phyloP scores from a whole-genome alignment of 2,329 filamentous ascomycete genomes.

The Fusarium nanum region DNA sequence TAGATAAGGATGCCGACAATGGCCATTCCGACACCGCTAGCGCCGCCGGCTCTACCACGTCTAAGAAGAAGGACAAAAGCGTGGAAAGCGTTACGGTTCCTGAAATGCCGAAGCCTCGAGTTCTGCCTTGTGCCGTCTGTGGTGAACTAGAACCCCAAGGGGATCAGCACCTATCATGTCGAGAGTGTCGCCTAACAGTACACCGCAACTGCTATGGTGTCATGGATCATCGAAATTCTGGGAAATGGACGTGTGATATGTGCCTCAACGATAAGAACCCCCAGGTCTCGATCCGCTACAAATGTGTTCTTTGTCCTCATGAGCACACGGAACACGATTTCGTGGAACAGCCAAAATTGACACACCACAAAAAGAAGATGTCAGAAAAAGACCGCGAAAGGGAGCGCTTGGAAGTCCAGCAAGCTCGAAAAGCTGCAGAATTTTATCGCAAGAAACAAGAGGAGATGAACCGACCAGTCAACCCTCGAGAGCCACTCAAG shows the following conservation, averaged over 20 bases:
- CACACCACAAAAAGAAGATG: constrained; percentile 81
- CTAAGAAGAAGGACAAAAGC: constrained; percentile 71
- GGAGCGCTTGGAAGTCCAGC: constrained; percentile 86
- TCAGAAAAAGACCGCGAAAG: constrained; percentile 91
- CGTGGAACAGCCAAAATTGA: constrained; percentile 72
- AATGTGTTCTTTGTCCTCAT: constrained; percentile 91
- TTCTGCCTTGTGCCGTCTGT: constrained; percentile 88
- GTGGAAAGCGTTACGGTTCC: constrained; percentile 70
- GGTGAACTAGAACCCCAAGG: constrained; percentile 76
- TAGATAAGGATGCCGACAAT: constrained; percentile 64
- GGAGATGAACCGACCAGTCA: constrained; percentile 82
- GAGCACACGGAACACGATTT: constrained; percentile 85
- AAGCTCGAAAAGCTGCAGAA: constrained; percentile 81
- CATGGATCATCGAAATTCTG: constrained; percentile 71
- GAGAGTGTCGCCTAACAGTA: constrained; percentile 90
- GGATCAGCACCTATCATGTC: constrained; percentile 81
- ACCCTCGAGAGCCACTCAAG: constrained; percentile 91
- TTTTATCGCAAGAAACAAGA: constrained; percentile 86
- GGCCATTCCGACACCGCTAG: constrained; percentile 59
- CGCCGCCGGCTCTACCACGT: constrained; percentile 51
- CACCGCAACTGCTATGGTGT: constrained; percentile 96
- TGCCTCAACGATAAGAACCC: constrained; percentile 94
- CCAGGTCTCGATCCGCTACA: constrained; percentile 91
- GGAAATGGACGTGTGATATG: constrained; percentile 96
- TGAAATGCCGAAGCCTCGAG: constrained; percentile 81